Base-by-base conservation (phyloP, 2,329 filamentous ascomycete genomes). In the Fonsecaea erecta region DNA sequence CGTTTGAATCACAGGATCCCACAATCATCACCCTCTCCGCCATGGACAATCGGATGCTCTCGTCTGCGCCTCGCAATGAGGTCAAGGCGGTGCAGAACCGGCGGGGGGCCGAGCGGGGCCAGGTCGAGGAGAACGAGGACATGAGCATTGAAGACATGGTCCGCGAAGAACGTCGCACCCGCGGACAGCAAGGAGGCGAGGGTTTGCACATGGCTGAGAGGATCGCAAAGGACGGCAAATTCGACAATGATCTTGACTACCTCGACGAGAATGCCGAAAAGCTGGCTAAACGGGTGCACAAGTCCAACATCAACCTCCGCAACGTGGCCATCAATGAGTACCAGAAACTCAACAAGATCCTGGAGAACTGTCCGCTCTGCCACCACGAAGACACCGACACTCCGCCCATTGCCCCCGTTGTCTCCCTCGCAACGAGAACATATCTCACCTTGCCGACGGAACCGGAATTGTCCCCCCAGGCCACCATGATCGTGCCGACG, bases 131-230 rank as follows among this genome's bases (percentile, higher is more conserved):
- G 70, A 98, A 98, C 74, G 91, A 96, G 60, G 93, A 98, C 72
- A 98, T 99, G 93, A 89, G 83, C 32, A 90, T 99, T 66, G 93
- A 96, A 60, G 95, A 99, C 77, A 99, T 99, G 95, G 88, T 99
- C 18, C 88, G 92, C 30, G 93, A 98, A 77, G 95, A 99, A 78
- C 88, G 92, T 37, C 89, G 94, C 61, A 97, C 92, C 3, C 89
- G 88, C 64, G 89, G 89, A 16, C 88, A 92, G 73, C 82, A 83
- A 3, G 92, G 91, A 48, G 92, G 92, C 60, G 93, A 97, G 75
- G 91, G 91, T 0, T 83, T 88, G 71, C 87, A 91, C 3, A 85
- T 97, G 34, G 95, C 95, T 2, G 93, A 98, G 76, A 88, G 93
- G 65, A 99, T 99, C 71, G 92, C 93, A 60, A 96, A 96, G 75